Base-by-base conservation (phyloP, 1,139 yeast species). In the Yamadazyma sp. region DNA sequence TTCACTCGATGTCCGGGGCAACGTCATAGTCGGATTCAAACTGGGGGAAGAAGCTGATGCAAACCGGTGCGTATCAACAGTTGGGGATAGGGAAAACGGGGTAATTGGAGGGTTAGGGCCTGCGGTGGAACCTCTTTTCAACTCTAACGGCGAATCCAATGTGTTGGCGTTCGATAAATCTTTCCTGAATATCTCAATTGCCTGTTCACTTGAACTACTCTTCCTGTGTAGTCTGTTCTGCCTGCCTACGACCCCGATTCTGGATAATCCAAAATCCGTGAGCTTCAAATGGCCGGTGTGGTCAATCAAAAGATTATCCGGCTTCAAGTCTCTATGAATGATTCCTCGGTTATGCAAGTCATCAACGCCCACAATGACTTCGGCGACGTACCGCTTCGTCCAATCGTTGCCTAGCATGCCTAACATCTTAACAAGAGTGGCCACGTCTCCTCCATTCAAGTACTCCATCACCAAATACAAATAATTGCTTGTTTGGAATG, bases 381-480 rank as follows among this genome's bases (percentile, higher is more conserved):
- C 98, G 0, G 96, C 92, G 43, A 88, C 77, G 53, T 92, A 94
- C 48, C 86, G 74, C 45, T 76, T 81, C 0, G 95, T 83, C 98
- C 98, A 92, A 42, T 83, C 85, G 40, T 87, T 82, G 1, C 96
- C 87, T 30, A 87, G 64, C 2, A 84, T 83, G 0, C 95, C 96
- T 58, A 91, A 69, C 60, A 81, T 81, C 51, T 87, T 87, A 24
- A 94, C 66, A 36, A 94, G 66, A 0, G 96, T 85, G 0, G 97
- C 95, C 56, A 95, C 80, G 60, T 94, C 99, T 22, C 99, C 99
- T 30, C 98, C 98, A 51, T 87, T 88, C 35, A 92, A 68, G 58
- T 89, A 94, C 59, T 94, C 98, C 98, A 94, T 92, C 2, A 94
- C 98, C 50, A 94, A 69, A 56, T 87, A 94, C 20, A 94, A 69